Base-by-base conservation (phyloP, 805 yeast species). In the Candida morakotiae region DNA sequence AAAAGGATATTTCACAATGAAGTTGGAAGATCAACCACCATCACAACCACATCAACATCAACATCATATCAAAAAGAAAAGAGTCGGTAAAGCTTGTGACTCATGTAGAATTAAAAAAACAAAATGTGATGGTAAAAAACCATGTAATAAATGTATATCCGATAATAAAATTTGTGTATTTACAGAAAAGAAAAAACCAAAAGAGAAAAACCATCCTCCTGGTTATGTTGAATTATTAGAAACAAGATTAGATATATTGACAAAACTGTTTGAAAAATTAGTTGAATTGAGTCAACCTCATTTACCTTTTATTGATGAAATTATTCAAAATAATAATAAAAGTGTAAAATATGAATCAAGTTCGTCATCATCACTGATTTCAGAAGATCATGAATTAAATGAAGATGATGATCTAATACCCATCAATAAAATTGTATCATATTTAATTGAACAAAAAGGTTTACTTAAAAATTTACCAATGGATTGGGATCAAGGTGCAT, bases 1-100 rank as follows among this genome's bases (percentile, higher is more conserved):
- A n/a, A n/a, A n/a, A n/a, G n/a, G n/a, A n/a, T n/a, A n/a, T n/a
- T n/a, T n/a, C n/a, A n/a, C n/a, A n/a, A 19, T 30, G 21, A 17
- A 19, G 15, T 6, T 9, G 25, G 33, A 30, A 7, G 33, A 30
- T 8, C 33, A 30, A n/a, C 17, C 10, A 18, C 33, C 13, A 9
- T 6, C 15, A 10, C 28, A 5, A 11, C 7, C 9, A 22, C 15
- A 26, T 26, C 15, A 26, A 22, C 17, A 5, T 25, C 34, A 43
- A 31, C 47, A 45, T 22, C 53, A 45, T 28, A 38, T 44, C 27
- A 62, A 57, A 47, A 77, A 77, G 56, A 75, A 71, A 51, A 53
- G 84, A 42, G 83, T 78, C 3, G 80, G 81, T 9, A 77, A 77
- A 46, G 83, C 83, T 5, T 78, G 84, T 45, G 83, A 78, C 49